These are phyloP conservation scores for Pythium utonaiense DNA, from an alignment of 352 stramenopile genomes.

Conservation along the genomic window DNA sequence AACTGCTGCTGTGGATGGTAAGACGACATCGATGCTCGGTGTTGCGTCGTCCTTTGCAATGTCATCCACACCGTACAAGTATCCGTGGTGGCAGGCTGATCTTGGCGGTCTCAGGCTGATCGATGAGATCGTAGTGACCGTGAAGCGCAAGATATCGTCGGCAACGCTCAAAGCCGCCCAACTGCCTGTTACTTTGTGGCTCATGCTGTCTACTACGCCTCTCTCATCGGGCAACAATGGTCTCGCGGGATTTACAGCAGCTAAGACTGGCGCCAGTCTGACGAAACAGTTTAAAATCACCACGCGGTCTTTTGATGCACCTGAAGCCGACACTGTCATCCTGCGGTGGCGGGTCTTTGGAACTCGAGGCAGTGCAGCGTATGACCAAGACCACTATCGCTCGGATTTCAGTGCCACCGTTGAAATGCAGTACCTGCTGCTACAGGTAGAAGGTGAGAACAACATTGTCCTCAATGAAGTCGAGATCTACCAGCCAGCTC, in stretches of 20 bases:
- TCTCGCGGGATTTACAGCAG: slow-evolving; percentile 28
- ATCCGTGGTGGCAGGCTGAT: slow-evolving; percentile 66
- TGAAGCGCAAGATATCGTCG: slow-evolving; percentile 40
- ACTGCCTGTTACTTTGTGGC: slow-evolving; percentile 38
- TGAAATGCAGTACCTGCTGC: slow-evolving; percentile 39
- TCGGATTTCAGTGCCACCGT: slow-evolving; percentile 31
- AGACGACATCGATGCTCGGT: slow-evolving; percentile 30
- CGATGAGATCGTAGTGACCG: slow-evolving; percentile 47
- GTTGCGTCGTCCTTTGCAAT: slow-evolving; percentile 49
- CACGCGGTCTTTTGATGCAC: slow-evolving; percentile 39
- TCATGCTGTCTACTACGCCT: slow-evolving; percentile 38
- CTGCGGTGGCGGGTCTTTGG: slow-evolving; percentile 62
- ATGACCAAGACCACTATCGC: slow-evolving; percentile 35
- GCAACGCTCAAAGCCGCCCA: slow-evolving; percentile 29
- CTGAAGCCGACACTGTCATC: slow-evolving; percentile 38
- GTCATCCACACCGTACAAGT: slow-evolving; percentile 36
- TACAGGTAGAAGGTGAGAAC: slow-evolving; percentile 59
- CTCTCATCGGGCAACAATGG: slow-evolving; percentile 35
- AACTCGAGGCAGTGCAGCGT: slow-evolving; percentile 28
- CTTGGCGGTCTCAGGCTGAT: slow-evolving; percentile 29
- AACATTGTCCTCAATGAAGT: slow-evolving; percentile 59
- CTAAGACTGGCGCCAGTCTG: slow-evolving; percentile 25
- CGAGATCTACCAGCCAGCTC: slow-evolving; percentile 57
- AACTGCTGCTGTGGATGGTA: slow-evolving; percentile 46
- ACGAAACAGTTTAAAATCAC: slow-evolving; percentile 34